A percentile compares a stretch with the other conserved stretches of the same genome.
Evolutionary conservation across 1,284 basidiomycete genomes (phyloP).

Genomic region (Hymenochaete sp.): DNA sequence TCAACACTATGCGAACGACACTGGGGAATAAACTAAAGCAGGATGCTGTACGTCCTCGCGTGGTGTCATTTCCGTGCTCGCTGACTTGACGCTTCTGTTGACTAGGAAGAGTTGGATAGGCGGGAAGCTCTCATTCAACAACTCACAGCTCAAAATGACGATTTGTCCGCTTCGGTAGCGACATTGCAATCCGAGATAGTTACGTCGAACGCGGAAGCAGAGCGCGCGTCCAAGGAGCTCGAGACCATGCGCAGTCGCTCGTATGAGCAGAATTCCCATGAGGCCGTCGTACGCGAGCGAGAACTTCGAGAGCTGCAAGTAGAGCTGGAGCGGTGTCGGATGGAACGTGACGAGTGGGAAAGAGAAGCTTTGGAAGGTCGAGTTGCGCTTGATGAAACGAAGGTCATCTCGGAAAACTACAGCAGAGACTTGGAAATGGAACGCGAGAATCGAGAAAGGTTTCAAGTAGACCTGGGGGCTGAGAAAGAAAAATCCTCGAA

Average conservation of each 20-base stretch:
- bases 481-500: constrained; percentile 77
- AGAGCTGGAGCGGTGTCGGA: constrained; percentile 75
- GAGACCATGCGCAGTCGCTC: constrained; percentile 54
- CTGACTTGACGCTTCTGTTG: constrained; percentile 19
- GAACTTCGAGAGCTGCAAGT: constrained; percentile 73
- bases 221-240: constrained; percentile 61
- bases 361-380: constrained; percentile 67
- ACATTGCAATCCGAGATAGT: constrained; percentile 75
- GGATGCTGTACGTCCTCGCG: constrained; percentile 73
- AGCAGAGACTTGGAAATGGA: constrained; percentile 64
- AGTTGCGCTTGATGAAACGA: constrained; percentile 60
- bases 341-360: constrained; percentile 88
- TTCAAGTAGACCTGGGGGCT: constrained; percentile 47
- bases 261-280: constrained; percentile 56
- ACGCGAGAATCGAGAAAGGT: constrained; percentile 43
- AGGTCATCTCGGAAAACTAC: constrained; percentile 45
- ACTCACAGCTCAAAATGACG: constrained; percentile 67
- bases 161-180: constrained; percentile 59
- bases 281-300: constrained; percentile 66
- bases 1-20: constrained; percentile 88
- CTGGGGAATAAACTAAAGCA: constrained; percentile 92
- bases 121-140: constrained; percentile 75
- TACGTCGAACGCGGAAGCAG: constrained; percentile 63
- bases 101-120: constrained; percentile 91
- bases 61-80: not conserved